Evolutionary conservation across 1,284 basidiomycete species (phyloP).

Genomic region (Fistulinella cinereoalba): DNA sequence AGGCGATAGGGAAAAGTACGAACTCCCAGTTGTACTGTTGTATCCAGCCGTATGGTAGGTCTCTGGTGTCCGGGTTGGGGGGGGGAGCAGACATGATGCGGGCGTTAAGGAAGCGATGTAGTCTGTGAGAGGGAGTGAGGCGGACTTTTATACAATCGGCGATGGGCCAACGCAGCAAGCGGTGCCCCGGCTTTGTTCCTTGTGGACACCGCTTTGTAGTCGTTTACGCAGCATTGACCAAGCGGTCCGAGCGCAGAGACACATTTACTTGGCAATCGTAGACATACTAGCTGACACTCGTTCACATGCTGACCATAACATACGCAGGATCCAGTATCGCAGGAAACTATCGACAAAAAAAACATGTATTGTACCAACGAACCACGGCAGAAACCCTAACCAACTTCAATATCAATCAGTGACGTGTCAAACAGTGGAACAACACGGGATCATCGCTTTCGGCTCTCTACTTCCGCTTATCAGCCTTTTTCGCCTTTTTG

Average conservation of each 20-base stretch:
- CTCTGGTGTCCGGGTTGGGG: slow-evolving; percentile 59
- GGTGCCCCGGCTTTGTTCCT: slow-evolving; percentile 20
- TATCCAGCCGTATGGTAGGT: slow-evolving; percentile 67
- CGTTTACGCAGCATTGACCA: slow-evolving; percentile 28
- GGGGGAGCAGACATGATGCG: slow-evolving; percentile 46
- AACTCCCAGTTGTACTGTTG: slow-evolving; percentile 67
- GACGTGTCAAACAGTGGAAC: slow-evolving; percentile 6
- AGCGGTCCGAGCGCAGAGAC: slow-evolving; percentile 19
- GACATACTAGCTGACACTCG: slow-evolving; percentile 1
- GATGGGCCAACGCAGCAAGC: slow-evolving; percentile 12
- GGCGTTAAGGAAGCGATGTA: slow-evolving; percentile 3
- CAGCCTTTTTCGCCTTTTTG: slow-evolving; percentile 36
- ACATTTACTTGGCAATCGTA: slow-evolving; percentile 12
- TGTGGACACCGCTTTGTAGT: slow-evolving; percentile 36
- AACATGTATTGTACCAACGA: slow-evolving; percentile 29
- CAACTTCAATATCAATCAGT: slow-evolving; percentile 7
- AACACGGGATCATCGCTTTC: slow-evolving; percentile 5
- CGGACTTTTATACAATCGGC: slow-evolving; percentile 29
- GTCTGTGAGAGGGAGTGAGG: slow-evolving; percentile 8
- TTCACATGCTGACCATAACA: slow-evolving; percentile 2
- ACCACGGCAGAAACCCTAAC: slow-evolving; percentile 9
- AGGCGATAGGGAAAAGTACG: slow-evolving; percentile 29
- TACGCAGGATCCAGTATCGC: slow-evolving; percentile 18
- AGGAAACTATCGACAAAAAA: slow-evolving; percentile 33
- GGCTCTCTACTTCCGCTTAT: slow-evolving; percentile 31